Evolutionary conservation across 306 rosid genomes (phyloP).

Genomic region (Abrus precatorius): DNA sequence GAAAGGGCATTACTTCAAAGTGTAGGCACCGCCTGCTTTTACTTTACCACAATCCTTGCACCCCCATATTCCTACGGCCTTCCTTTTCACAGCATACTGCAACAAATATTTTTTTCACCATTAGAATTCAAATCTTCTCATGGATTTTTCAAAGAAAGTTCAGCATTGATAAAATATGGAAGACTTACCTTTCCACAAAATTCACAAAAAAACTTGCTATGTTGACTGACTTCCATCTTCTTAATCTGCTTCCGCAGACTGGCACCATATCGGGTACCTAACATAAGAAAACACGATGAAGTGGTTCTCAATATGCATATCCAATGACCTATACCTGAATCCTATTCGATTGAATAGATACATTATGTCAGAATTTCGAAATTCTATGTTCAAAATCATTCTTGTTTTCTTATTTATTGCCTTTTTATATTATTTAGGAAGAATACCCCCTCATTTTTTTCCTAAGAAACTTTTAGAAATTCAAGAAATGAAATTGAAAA

Average conservation of each 20-base stretch:
- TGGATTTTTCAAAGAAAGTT: neutral
- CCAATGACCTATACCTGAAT: neutral
- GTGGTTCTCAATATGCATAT: conserved; percentile 4
- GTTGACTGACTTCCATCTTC: conserved; percentile 93
- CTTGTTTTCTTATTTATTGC: too few relatives aligned
- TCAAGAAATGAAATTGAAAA: too few relatives aligned
- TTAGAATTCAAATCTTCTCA: neutral
- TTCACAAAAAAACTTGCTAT: conserved; percentile 81
- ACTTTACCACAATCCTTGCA: conserved; percentile 95
- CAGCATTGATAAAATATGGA: neutral
- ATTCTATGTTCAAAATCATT: too few relatives aligned
- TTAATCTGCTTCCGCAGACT: conserved; percentile 90
- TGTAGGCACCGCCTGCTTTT: conserved; percentile 88
- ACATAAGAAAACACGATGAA: conserved; percentile 11
- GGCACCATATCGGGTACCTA: conserved; percentile 89
- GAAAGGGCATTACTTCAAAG: conserved; percentile 65
- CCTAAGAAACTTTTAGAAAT: too few relatives aligned
- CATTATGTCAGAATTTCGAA: too few relatives aligned
- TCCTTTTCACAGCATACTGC: conserved; percentile 89
- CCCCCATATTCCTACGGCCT: conserved; percentile 92
- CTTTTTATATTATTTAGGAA: too few relatives aligned
- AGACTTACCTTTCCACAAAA: conserved; percentile 82
- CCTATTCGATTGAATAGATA: neutral
- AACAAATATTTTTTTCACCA: conserved; percentile 25
- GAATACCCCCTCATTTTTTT: too few relatives aligned